Evolutionary conservation across 106 monocot genomes (phyloP), one percentile per base, ranked within the genome.

Genomic region (Apostasia ramifera): DNA sequence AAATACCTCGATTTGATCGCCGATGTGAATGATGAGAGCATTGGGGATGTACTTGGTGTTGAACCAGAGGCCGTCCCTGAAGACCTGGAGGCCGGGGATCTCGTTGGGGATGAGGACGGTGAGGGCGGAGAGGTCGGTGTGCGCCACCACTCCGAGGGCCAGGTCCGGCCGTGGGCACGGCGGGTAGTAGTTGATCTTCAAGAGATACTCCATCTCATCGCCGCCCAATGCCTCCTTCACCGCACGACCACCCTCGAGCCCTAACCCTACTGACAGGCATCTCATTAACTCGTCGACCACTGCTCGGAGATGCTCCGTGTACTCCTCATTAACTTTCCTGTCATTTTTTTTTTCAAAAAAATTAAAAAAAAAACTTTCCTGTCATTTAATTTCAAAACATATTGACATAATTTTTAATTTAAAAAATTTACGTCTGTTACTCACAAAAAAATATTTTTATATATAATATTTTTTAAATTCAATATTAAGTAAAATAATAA

Each of bases 121-220:
- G 53, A 95, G 44, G 58, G 81, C 77, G 3, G 83, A 84, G 79
- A 91, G 68, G 61, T 95, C 95, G 38, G 88, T 95, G 78, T 95
- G 95, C 0, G 79, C 65, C 1, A 78, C 81, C 3, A 95, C 86
- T 2, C 95, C 95, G 6, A 95, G 68, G 8, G 86, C 85, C 0
- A 95, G 64, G 67, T 95, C 88, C 1, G 95, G 86, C 39, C 80
- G 67, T 0, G 91, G 95, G 47, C 95, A 95, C 0, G 83, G 81
- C 1, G 95, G 94, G 74, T 95, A 95, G 81, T 83, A 88, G 73
- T 95, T 95, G 68, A 95, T 83, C 71, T 91, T 88, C 2, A 86
- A 73, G 44, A 95, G 70, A 26, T 75, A 72, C 66, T 81, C 79
- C 55, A 91, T 40, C 1, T 66, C 70, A 1, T 86, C 91, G 6